phyloP scores from a whole-genome alignment of 441 rosid genomes.

The Erysimum cheiri region DNA sequence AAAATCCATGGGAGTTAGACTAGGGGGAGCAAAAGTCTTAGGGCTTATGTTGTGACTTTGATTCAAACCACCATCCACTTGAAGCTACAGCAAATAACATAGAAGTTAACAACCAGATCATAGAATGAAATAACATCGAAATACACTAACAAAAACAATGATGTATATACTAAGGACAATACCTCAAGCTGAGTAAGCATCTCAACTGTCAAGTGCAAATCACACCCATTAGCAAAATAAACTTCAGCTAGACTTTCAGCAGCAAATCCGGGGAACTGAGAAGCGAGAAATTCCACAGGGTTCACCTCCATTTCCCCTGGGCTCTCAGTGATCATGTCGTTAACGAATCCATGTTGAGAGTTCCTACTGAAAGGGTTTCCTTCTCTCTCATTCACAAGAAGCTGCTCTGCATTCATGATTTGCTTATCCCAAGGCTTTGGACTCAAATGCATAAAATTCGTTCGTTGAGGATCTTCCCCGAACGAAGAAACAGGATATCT shows the following conservation, averaged over 20 bases:
- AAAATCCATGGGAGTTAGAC: constrained; percentile 77
- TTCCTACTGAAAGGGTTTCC: constrained; percentile 56
- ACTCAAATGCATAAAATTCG: constrained; percentile 54
- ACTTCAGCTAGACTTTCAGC: constrained; percentile 95
- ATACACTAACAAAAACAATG: neutral
- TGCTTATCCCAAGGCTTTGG: constrained; percentile 89
- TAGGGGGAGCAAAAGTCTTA: constrained; percentile 71
- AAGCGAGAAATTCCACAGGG: constrained; percentile 80
- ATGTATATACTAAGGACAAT: constrained; percentile 29
- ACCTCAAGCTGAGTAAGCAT: constrained; percentile 99
- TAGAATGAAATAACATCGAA: constrained; percentile 10
- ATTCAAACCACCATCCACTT: constrained; percentile 78
- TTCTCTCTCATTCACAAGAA: constrained; percentile 63
- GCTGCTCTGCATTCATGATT: constrained; percentile 57
- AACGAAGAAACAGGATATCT: constrained; percentile 61
- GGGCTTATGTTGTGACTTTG: constrained; percentile 59
- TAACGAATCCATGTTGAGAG: constrained; percentile 56
- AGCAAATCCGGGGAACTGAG: constrained; percentile 92
- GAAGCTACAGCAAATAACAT: constrained; percentile 63
- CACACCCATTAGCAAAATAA: constrained; percentile 85
- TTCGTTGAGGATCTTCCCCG: constrained; percentile 63
- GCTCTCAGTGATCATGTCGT: constrained; percentile 63
- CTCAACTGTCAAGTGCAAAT: constrained; percentile 85
- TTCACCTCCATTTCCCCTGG: constrained; percentile 65
- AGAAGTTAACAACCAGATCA: constrained; percentile 28